Percentiles rank a stretch among this genome's conserved stretches.
phyloP scores from a whole-genome alignment of 495 filamentous ascomycete species.

The Lasiosphaeria hispida region DNA sequence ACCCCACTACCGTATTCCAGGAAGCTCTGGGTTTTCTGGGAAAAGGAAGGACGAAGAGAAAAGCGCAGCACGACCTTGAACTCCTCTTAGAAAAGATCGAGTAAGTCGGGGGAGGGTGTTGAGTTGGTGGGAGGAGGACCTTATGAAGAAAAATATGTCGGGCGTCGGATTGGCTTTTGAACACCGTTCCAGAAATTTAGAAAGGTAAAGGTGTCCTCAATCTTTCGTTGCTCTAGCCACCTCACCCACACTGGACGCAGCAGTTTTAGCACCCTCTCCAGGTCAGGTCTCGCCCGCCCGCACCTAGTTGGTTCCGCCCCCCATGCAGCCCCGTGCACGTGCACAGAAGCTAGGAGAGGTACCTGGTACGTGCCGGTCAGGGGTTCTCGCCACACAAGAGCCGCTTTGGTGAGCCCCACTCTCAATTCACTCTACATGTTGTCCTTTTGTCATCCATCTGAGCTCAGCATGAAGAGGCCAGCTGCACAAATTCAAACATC shows the following conservation, averaged over 20 bases:
- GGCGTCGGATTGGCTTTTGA: slow-evolving; percentile 14
- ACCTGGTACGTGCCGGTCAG: slow-evolving; percentile 10
- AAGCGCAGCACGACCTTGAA: not conserved
- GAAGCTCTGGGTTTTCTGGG: slow-evolving; percentile 13
- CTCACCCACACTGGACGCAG: slow-evolving; percentile 17
- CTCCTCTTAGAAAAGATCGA: not conserved
- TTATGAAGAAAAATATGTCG: slow-evolving; percentile 2
- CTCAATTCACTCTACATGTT: slow-evolving; percentile 3
- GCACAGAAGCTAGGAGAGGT: slow-evolving; percentile 8
- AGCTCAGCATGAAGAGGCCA: not conserved
- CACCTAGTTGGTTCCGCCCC: slow-evolving; percentile 3
- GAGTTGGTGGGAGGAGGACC: slow-evolving; percentile 4
- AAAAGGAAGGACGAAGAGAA: slow-evolving; percentile 11
- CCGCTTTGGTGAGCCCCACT: slow-evolving; percentile 5
- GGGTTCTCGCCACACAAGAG: not conserved
- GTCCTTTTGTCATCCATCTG: not conserved
- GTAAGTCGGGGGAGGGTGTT: not conserved
- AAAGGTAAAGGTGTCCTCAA: slow-evolving; percentile 36
- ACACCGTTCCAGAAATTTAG: slow-evolving; percentile 11
- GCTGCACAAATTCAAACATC: not conserved
- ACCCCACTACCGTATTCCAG: slow-evolving; percentile 12
- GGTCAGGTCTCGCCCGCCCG: slow-evolving; percentile 9
- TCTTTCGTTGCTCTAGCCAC: slow-evolving; percentile 24
- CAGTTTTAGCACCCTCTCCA: slow-evolving; percentile 11
- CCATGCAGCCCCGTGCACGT: not conserved